phyloP scores from a whole-genome alignment of 257 asterid genomes.

The Solanum raphanifolium region DNA sequence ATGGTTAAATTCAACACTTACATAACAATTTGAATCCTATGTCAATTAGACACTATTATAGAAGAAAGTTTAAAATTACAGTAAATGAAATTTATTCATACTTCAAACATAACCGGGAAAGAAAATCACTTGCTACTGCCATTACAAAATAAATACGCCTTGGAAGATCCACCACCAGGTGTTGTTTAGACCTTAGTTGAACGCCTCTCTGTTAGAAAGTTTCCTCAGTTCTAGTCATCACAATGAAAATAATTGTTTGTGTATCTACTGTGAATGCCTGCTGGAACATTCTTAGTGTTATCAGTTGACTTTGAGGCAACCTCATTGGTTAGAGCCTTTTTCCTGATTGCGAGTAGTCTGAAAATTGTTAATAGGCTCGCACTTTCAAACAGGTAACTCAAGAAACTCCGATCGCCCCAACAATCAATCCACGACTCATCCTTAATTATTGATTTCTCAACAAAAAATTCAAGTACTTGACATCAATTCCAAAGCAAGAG shows the following conservation, averaged over 20 bases:
- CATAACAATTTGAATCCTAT: not conserved
- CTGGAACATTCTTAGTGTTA: slow-evolving; percentile 24
- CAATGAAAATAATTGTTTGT: slow-evolving; percentile 47
- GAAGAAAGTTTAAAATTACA: not conserved
- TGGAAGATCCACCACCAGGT: not conserved
- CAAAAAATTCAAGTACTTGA: too few species aligned
- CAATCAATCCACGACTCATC: not conserved
- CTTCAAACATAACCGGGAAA: not conserved
- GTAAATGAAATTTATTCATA: not conserved
- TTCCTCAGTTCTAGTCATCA: slow-evolving; percentile 72
- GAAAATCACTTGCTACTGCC: slow-evolving; percentile 20
- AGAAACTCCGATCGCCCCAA: not conserved
- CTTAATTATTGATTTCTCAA: not conserved
- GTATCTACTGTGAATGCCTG: slow-evolving; percentile 20
- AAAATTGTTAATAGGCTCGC: slow-evolving; percentile 23
- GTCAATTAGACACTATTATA: not conserved
- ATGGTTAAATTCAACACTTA: not conserved
- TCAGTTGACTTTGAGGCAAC: slow-evolving; percentile 19
- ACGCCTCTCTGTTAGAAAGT: slow-evolving; percentile 41
- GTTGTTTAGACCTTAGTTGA: not conserved
- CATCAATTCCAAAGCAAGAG: not conserved
- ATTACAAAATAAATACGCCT: slow-evolving; percentile 47
- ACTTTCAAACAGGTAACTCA: slow-evolving; percentile 40
- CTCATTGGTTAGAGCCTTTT: slow-evolving; percentile 2
- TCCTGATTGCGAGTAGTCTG: slow-evolving; percentile 7